Percentiles rank a stretch among this genome's conserved stretches.
phyloP scores from a whole-genome alignment of 2,329 filamentous ascomycete species.

The Graphiopsis chlorocephala region DNA sequence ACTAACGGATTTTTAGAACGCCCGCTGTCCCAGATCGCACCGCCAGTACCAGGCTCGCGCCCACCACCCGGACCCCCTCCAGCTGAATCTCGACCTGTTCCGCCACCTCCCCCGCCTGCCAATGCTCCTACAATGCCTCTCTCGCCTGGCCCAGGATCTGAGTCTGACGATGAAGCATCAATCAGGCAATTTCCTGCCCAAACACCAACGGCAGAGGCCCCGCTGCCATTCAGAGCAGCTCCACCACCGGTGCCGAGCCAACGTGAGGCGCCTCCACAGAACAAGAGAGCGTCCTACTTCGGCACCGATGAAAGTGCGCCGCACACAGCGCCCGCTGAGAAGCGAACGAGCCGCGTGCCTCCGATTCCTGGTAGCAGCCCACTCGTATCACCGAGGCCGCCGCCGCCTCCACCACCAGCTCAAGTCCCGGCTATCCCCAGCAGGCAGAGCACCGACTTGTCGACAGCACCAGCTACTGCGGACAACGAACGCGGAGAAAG shows the following conservation, averaged over 20 bases:
- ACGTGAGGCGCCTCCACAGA: slow-evolving; percentile 26
- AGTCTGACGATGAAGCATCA: slow-evolving; percentile 84
- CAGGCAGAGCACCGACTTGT: slow-evolving; percentile 33
- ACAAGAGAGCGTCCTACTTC: slow-evolving; percentile 43
- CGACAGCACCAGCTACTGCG: slow-evolving; percentile 22
- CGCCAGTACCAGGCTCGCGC: slow-evolving; percentile 40
- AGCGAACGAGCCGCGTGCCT: slow-evolving; percentile 36
- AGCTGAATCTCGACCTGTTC: slow-evolving; percentile 51
- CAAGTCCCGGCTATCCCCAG: slow-evolving; percentile 36
- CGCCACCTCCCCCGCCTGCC: slow-evolving; percentile 53
- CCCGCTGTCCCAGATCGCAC: slow-evolving; percentile 21
- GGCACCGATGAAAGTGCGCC: slow-evolving; percentile 34
- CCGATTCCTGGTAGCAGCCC: slow-evolving; percentile 38
- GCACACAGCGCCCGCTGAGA: slow-evolving; percentile 33
- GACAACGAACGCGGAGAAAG: slow-evolving; percentile 77
- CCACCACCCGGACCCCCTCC: slow-evolving; percentile 36
- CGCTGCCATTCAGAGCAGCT: slow-evolving; percentile 33
- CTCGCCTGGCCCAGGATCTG: slow-evolving; percentile 74
- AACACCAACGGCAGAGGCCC: slow-evolving; percentile 29
- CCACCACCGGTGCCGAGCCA: slow-evolving; percentile 36
- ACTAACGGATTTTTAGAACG: slow-evolving; percentile 21
- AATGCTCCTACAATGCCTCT: slow-evolving; percentile 38
- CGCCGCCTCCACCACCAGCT: slow-evolving; percentile 47
- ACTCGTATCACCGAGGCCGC: slow-evolving; percentile 38
- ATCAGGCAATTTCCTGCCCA: slow-evolving; percentile 44